A percentile compares a stretch with the other conserved stretches of the same genome.
Conservation (phyloP, 2,329 filamentous ascomycete genomes). For the Stromatinia cepivora region DNA sequence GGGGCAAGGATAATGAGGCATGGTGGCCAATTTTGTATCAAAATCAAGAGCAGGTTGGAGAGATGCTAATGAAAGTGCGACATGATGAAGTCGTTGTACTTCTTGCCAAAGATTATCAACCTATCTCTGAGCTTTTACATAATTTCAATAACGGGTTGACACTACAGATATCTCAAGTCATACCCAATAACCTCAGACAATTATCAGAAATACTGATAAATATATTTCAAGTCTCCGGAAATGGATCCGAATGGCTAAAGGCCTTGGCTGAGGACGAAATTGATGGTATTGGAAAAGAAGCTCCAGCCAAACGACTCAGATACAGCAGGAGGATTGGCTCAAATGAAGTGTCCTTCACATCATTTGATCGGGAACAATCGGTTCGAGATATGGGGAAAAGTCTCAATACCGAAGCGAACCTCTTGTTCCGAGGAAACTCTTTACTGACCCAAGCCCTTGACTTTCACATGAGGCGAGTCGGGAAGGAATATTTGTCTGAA, state of each 20-base stretch:
- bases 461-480: conserved; percentile 90
- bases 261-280: conserved; percentile 95
- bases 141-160: conserved; percentile 82
- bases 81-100: conserved; percentile 90
- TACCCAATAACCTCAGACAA: conserved; percentile 75
- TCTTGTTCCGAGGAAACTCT: conserved; percentile 93
- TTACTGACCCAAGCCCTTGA: conserved; percentile 91
- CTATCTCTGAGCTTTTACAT: conserved; percentile 79
- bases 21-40: conserved; percentile 84
- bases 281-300: conserved; percentile 84
- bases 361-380: conserved; percentile 65
- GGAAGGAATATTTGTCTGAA: conserved; percentile 89
- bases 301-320: conserved; percentile 69
- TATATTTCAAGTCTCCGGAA: conserved; percentile 90
- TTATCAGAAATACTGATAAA: conserved; percentile 86
- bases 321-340: conserved; percentile 72
- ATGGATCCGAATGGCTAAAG: conserved; percentile 85
- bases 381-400: conserved; percentile 78
- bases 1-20: conserved; percentile 76
- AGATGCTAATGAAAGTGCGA: conserved; percentile 78
- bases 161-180: conserved; percentile 74
- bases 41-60: conserved; percentile 73
- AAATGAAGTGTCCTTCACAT: conserved; percentile 62
- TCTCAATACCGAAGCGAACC: conserved; percentile 82
- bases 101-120: conserved; percentile 80